Evolutionary conservation across 768 basidiomycete species (phyloP), one percentile per base, ranked within the genome.

Genomic region (Tulasnella sp.): DNA sequence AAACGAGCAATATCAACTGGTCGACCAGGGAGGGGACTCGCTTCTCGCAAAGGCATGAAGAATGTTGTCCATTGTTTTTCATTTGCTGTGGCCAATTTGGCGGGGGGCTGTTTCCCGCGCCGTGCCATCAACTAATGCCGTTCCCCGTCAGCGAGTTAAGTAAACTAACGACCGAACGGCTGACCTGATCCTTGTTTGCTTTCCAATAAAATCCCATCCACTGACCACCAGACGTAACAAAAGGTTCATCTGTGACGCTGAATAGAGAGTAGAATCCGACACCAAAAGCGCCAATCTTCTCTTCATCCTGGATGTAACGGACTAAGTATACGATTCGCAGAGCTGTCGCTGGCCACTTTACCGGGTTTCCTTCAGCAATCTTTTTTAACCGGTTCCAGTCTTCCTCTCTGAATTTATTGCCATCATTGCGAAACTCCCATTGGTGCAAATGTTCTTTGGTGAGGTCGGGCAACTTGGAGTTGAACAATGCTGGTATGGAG

Each of bases 161-260:
- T 12, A 18, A 44, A 9, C 37, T 50, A 24, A 37, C 31, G 24
- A 69, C 1, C 3, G 24, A 72, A 11, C 18, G 18, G 41, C 40
- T 34, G 22, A 83, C 83, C 79, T 96, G 95, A 84, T 96, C 95
- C 83, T 94, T 95, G 83, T 93, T 93, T 83, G 94, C 94, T 84
- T 96, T 96, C 96, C 96, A 98, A 85, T 97, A 94, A 85, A 98
- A 98, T 0, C 92, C 93, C 96, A 97, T 97, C 91, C 95, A 96
- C 84, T 94, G 90, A 44, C 83, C 82, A 6, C 91, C 96, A 90
- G 84, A 81, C 75, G 85, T 85, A 34, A 88, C 89, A 48, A 87
- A 84, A 0, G 86, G 87, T 46, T 84, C 83, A 64, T 88, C 85
- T 77, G 84, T 82, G 37, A 58, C 81, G 42, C 78, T 85, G 80